Conservation (phyloP, 495 filamentous ascomycete species). For the Penicillium coffeae region DNA sequence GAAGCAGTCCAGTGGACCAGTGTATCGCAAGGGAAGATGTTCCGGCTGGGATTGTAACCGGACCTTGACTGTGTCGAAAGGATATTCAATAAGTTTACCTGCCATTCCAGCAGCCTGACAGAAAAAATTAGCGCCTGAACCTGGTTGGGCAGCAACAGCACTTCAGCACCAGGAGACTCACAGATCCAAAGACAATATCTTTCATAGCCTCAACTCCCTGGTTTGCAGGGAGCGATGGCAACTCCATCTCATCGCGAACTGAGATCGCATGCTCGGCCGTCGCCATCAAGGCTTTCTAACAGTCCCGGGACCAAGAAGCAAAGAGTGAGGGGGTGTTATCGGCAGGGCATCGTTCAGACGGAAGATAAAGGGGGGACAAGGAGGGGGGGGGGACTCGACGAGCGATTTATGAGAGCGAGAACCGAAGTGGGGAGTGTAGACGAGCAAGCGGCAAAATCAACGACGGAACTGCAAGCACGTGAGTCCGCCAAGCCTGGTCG, state of each 20-base stretch:
- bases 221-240: conserved; percentile 43
- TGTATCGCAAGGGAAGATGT: conserved; percentile 75
- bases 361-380: conserved; percentile 11
- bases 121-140: conserved; percentile 8
- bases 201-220: conserved; percentile 67
- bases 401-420: not conserved
- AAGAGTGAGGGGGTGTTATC: conserved; percentile 28
- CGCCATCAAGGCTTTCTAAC: conserved; percentile 34
- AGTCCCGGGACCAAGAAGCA: conserved; percentile 22
- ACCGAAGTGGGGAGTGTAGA: conserved; percentile 2
- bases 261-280: conserved; percentile 40
- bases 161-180: conserved; percentile 39
- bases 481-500: too few species aligned
- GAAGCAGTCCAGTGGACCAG: conserved; percentile 90
- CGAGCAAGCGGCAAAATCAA: conserved; percentile 2
- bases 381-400: conserved; percentile 3
- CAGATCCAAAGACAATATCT: conserved; percentile 80
- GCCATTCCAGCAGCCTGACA: conserved; percentile 77
- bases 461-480: not conserved
- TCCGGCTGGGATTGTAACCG: conserved; percentile 70
- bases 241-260: conserved; percentile 40
- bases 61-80: conserved; percentile 97
- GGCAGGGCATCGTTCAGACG: conserved; percentile 22
- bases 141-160: not conserved
- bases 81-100: conserved; percentile 95